These are phyloP conservation scores for Phytopythium chamaehyphon DNA, from an alignment of 352 stramenopile genomes.

Conservation along the genomic window DNA sequence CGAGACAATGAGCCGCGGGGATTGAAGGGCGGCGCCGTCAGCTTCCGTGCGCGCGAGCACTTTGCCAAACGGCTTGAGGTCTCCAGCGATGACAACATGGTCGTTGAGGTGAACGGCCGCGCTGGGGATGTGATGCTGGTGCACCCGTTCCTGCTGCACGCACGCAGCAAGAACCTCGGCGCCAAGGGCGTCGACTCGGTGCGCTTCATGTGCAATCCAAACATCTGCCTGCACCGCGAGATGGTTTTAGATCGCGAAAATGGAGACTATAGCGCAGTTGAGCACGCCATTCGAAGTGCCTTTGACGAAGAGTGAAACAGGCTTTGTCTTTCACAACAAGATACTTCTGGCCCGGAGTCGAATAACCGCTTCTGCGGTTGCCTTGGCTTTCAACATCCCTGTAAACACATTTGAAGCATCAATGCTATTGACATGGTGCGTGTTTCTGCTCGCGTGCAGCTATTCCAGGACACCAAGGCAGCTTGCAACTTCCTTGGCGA, in stretches of 20 bases:
- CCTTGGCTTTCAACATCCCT: too few relatives aligned
- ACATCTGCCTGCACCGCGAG: conserved; percentile 34
- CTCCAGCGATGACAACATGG: not conserved
- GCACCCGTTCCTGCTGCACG: conserved; percentile 77
- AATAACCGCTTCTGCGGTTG: too few relatives aligned
- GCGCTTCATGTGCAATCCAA: conserved; percentile 73
- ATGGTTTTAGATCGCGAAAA: conserved; percentile 41
- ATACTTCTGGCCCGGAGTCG: too few relatives aligned
- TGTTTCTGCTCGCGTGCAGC: too few relatives aligned
- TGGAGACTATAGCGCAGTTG: conserved; percentile 33
- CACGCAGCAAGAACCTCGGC: conserved; percentile 66
- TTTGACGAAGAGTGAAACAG: conserved; percentile 7
- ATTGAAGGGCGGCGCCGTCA: conserved; percentile 57
- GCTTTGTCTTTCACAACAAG: not conserved
- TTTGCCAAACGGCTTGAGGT: conserved; percentile 10
- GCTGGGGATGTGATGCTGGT: conserved; percentile 79
- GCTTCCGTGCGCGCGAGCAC: conserved; percentile 32
- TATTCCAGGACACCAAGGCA: too few relatives aligned
- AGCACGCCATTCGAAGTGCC: conserved; percentile 35
- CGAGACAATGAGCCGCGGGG: conserved; percentile 40
- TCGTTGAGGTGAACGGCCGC: conserved; percentile 63
- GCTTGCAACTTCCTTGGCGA: too few relatives aligned
- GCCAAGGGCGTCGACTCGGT: conserved; percentile 45
- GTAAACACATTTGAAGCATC: too few relatives aligned
- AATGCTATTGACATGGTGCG: too few relatives aligned